These are phyloP conservation scores for Lipomyces sp. DNA, from an alignment of 805 yeast genomes.

Conservation along the genomic window DNA sequence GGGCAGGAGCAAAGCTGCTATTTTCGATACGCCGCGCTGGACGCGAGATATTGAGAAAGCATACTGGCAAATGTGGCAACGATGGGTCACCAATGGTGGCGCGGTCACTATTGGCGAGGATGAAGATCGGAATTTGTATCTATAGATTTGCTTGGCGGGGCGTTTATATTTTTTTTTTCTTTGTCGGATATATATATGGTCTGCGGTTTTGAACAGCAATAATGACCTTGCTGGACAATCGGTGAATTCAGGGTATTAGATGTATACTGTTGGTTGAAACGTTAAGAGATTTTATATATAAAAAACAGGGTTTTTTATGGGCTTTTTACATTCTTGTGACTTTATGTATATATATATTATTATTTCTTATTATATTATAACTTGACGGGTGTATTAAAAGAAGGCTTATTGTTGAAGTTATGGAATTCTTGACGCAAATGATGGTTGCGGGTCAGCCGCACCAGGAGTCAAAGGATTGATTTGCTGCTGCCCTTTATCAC, in stretches of 20 bases:
- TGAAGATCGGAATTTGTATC: slow-evolving; percentile 29
- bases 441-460: no score
- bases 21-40: slow-evolving; percentile 43
- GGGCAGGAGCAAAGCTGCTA: slow-evolving; percentile 34
- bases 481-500: neutral
- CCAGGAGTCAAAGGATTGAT: no score
- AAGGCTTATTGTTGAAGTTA: no score
- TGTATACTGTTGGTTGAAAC: neutral
- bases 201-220: no score
- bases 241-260: neutral
- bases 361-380: neutral
- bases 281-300: neutral
- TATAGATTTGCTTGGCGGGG: slow-evolving; percentile 3
- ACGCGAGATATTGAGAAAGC: slow-evolving; percentile 41
- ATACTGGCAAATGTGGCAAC: slow-evolving; percentile 41
- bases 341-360: neutral
- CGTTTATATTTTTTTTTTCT: neutral
- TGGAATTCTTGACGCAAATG: no score
- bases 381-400: no score
- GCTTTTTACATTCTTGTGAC: neutral
- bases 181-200: neutral
- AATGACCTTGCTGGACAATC: neutral
- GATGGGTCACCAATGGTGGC: slow-evolving; percentile 40
- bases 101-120: slow-evolving; percentile 26
- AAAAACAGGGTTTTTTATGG: neutral